phyloP scores from a whole-genome alignment of 495 filamentous ascomycete genomes.

The Beverwykella pulmonaria region DNA sequence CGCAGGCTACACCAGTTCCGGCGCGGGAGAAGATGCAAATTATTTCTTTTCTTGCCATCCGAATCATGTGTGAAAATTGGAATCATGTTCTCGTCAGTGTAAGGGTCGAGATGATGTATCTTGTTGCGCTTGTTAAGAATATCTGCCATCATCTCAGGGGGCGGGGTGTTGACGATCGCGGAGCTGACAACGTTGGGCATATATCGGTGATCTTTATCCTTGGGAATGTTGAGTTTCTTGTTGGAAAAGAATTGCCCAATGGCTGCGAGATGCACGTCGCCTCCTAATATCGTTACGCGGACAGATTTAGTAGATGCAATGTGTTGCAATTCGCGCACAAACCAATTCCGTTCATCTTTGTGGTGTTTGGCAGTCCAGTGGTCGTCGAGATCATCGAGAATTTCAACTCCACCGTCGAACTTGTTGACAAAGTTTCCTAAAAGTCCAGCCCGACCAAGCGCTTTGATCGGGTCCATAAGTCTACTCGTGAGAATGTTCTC shows the following conservation, averaged over 20 bases:
- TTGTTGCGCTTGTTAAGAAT: conserved; percentile 92
- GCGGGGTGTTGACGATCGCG: conserved; percentile 87
- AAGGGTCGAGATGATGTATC: conserved; percentile 79
- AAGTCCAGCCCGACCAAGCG: conserved; percentile 77
- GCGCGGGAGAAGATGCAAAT: conserved; percentile 85
- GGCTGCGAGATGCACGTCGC: conserved; percentile 92
- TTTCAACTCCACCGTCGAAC: conserved; percentile 90
- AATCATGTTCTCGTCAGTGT: conserved; percentile 95
- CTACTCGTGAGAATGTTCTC: conserved; percentile 78
- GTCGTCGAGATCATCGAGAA: conserved; percentile 89
- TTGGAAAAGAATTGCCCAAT: conserved; percentile 95
- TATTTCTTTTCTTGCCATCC: conserved; percentile 84
- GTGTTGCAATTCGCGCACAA: conserved; percentile 87
- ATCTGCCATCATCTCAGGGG: conserved; percentile 86
- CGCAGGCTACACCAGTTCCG: conserved; percentile 92
- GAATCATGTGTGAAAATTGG: conserved; percentile 88
- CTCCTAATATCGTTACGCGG: conserved; percentile 84
- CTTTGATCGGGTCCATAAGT: conserved; percentile 83
- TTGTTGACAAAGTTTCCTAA: conserved; percentile 82
- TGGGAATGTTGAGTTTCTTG: conserved; percentile 71
- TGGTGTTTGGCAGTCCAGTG: conserved; percentile 97
- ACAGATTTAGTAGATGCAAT: conserved; percentile 88
- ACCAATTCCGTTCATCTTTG: conserved; percentile 81
- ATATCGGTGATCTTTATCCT: conserved; percentile 88
- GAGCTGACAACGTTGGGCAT: conserved; percentile 91